Base-by-base conservation (phyloP, 768 basidiomycete species). In the Hericium erinaceus region DNA sequence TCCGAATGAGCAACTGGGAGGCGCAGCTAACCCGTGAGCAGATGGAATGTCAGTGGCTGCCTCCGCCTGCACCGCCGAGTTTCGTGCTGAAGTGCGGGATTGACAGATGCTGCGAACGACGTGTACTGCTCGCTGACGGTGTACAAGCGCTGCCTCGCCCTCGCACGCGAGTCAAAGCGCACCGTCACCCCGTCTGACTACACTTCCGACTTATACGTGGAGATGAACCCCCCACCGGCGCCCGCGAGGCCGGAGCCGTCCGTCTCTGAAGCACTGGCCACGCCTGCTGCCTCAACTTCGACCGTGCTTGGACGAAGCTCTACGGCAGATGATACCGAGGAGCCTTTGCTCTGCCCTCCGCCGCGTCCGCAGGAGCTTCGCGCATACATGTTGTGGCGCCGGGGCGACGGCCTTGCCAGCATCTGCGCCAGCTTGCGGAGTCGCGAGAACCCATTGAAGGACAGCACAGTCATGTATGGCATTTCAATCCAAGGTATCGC, bases 91-190 rank as follows among this genome's bases (percentile, higher is more conserved):
- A 12, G 2, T 40, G 16, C 20, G 20, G 39, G 16, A 28, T 39
- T 9, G 8, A 3, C 46, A 80, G 79, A 81, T 58, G 79, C 79
- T 2, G 79, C 79, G 0, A 80, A 80, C 59, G 79, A 80, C 57
- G 77, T 74, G 46, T 73, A 80, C 58, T 76, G 73, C 46, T 76
- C 74, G 4, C 65, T 81, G 13, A 69, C 72, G 64, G 74, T 80
- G 18, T 76, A 77, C 62, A 68, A 71, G 18, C 66, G 59, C 40
- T 54, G 81, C n/a, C 50, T 69, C 22, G 62, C 57, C 3, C 70
- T 74, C 4, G 75, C 75, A 49, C 58, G 16, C 54, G 63, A 16
- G 40, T 62, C 11, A 59, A 61, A 20, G 61, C 59, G 28, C 52
- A 52, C 26, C 44, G 74, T 41, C 57, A 63, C 12, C 13, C 48